phyloP scores from a whole-genome alignment of 371 early-diverging fungal species.

The Funneliformis caledonium region DNA sequence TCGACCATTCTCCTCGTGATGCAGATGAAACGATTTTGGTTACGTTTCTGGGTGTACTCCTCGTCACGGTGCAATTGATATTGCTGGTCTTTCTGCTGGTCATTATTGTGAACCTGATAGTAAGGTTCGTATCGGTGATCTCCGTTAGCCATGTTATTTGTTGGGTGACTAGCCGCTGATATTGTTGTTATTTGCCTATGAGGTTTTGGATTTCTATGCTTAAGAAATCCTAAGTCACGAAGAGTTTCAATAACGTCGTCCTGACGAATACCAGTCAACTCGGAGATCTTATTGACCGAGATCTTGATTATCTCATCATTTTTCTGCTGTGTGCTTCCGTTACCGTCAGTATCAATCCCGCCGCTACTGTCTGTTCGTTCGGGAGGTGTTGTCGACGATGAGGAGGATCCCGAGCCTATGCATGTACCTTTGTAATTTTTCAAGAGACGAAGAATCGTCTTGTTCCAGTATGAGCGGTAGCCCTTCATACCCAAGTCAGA shows the following conservation, averaged over 20 bases:
- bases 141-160: background rate
- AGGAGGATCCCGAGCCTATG: background rate
- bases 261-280: slow-evolving; percentile 65
- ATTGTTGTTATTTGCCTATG: no score
- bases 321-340: background rate
- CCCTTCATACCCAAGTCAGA: slow-evolving; percentile 97
- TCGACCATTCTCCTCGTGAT: slow-evolving; percentile 16
- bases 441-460: slow-evolving; percentile 47
- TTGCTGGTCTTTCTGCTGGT: background rate
- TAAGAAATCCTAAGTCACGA: slow-evolving; percentile 84
- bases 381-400: background rate
- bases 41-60: background rate
- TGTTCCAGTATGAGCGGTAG: slow-evolving; percentile 90
- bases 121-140: background rate
- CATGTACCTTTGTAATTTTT: slow-evolving; percentile 18
- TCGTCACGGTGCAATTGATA: background rate
- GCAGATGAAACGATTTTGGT: background rate
- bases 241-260: slow-evolving; percentile 79
- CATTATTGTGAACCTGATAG: background rate
- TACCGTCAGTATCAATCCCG: background rate
- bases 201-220: slow-evolving; percentile 50
- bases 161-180: background rate
- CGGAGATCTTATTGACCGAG: slow-evolving; percentile 63
- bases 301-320: background rate
- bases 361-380: background rate